phyloP scores from a whole-genome alignment of 2,329 filamentous ascomycete genomes.

The Aspergillus amoenus region DNA sequence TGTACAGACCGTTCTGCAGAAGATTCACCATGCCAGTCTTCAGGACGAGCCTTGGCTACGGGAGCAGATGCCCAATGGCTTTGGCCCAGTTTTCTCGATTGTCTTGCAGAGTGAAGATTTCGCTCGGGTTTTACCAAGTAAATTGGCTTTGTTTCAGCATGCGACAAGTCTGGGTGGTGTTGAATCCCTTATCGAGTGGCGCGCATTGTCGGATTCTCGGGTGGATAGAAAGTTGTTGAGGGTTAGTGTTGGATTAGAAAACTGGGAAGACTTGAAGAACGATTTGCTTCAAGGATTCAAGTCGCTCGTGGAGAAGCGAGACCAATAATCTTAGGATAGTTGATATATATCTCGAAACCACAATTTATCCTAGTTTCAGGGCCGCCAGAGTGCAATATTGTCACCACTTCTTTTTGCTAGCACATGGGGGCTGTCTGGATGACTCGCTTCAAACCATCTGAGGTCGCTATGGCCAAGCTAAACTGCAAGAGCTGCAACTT shows the following conservation, averaged over 20 bases:
- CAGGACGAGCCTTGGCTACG: constrained; percentile 74
- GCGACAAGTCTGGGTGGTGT: constrained; percentile 92
- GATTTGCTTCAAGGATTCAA: constrained; percentile 70
- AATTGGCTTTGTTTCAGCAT: constrained; percentile 82
- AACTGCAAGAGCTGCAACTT: too few relatives aligned
- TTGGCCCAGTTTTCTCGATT: constrained; percentile 82
- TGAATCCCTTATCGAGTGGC: constrained; percentile 95
- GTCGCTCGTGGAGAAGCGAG: constrained; percentile 4
- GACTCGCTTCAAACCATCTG: too few relatives aligned
- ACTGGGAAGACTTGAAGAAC: constrained; percentile 74
- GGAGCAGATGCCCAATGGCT: constrained; percentile 87
- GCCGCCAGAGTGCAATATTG: too few relatives aligned
- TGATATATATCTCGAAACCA: too few relatives aligned
- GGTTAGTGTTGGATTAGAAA: constrained; percentile 83
- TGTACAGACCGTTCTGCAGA: constrained; percentile 57
- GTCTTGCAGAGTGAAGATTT: constrained; percentile 58
- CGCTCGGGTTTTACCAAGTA: constrained; percentile 71
- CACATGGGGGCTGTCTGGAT: too few relatives aligned
- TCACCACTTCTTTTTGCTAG: too few relatives aligned
- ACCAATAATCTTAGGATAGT: background rate
- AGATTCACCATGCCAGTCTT: constrained; percentile 74
- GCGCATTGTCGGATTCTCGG: constrained; percentile 74
- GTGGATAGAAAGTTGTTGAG: constrained; percentile 73
- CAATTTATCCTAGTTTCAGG: too few relatives aligned
- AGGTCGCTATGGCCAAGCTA: too few relatives aligned